Evolutionary conservation across 1,139 yeast genomes (phyloP), one percentile per base, ranked within the genome.

Genomic region (Pichia norvegensis): DNA sequence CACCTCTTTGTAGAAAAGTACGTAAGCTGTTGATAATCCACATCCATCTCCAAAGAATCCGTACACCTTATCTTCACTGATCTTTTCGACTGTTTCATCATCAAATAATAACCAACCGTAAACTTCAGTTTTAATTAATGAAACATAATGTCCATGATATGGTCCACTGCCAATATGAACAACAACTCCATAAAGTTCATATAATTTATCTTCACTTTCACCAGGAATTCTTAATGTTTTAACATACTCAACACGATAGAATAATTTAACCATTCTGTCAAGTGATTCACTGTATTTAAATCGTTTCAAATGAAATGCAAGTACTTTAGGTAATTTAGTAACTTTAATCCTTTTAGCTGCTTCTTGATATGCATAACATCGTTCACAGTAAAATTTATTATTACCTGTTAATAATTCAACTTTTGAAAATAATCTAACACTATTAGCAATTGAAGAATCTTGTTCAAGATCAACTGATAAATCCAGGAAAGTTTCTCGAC

Each of bases 131-230:
- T 88, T 88, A 53, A 95, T 84, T 10, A 92, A 69, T 0, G 95
- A 78, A 14, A 92, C 90, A 60, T 92, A 92, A 63, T 92, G 98
- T 0, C 98, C 98, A 65, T 90, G 97, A 70, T 88, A 88, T 1
- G 97, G 97, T 0, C 97, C 97, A 3, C 97, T 95, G 4, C 98
- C 98, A 57, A 92, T 82, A 60, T 92, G 98, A 20, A 92, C 88
- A 21, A 92, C 94, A 38, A 90, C 80, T 0, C 94, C 88, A 52
- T 81, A 83, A 44, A 92, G 68, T 56, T 88, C 96, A 59, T 88
- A 92, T 27, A 82, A 71, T 54, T 76, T 78, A 51, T 75, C 79
- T 13, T 57, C 56, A 16, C 53, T 57, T 22, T 53, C 54, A 0
- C 66, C 51, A 51, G 78, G 79, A 45, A 90, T 74, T 29, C 90